These are phyloP conservation scores for Ensete ventricosum DNA, from an alignment of 176 grass and related monocot species.

Conservation along the genomic window DNA sequence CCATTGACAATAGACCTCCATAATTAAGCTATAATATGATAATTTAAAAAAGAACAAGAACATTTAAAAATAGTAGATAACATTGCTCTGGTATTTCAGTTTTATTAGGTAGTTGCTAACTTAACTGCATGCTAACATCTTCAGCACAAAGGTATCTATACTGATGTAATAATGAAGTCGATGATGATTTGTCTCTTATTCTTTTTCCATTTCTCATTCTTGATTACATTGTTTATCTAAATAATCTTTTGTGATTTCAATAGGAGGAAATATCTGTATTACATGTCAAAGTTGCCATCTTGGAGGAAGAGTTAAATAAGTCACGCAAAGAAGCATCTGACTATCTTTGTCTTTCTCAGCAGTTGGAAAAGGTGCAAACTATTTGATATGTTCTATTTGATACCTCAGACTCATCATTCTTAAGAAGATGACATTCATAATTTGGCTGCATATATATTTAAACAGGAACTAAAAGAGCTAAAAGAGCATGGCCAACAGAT, in stretches of 20 bases:
- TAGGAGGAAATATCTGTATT: slow-evolving; percentile 72
- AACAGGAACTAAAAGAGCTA: slow-evolving; percentile 82
- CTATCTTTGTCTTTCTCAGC: slow-evolving; percentile 38
- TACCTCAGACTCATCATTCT: background rate
- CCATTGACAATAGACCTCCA: background rate
- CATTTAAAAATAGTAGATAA: too few relatives aligned
- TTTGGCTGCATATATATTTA: slow-evolving; percentile 25
- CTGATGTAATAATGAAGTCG: background rate
- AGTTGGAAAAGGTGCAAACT: slow-evolving; percentile 65
- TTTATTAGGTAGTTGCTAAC: too few relatives aligned
- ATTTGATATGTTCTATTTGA: background rate
- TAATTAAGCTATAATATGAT: too few relatives aligned
- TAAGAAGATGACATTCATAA: slow-evolving; percentile 20
- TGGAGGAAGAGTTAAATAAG: slow-evolving; percentile 88
- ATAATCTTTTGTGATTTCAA: slow-evolving; percentile 10
- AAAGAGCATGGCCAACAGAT: slow-evolving; percentile 89
- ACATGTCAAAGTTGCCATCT: slow-evolving; percentile 53
- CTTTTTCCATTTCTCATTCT: slow-evolving; percentile 9
- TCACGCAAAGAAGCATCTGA: slow-evolving; percentile 53
- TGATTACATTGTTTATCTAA: slow-evolving; percentile 21
- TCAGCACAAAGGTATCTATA: background rate
- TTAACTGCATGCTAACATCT: background rate
- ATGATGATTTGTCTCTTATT: background rate
- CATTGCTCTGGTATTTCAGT: too few relatives aligned
- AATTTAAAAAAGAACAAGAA: too few relatives aligned